These are phyloP conservation scores for Coprinopsis marcescibilis DNA, from an alignment of 768 basidiomycete species.

Conservation along the genomic window DNA sequence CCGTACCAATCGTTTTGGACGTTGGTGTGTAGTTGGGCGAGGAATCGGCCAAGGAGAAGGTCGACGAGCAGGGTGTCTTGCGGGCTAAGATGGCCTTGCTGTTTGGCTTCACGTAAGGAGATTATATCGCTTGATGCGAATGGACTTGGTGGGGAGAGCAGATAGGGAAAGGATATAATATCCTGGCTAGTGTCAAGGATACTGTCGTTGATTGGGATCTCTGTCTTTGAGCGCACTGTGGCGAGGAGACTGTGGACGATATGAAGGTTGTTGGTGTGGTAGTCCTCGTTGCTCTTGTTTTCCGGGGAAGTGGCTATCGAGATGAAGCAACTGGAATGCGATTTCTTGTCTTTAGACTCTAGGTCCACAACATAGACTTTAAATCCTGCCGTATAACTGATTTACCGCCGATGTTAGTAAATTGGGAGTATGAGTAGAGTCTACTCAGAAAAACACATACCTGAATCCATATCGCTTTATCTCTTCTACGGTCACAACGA, in stretches of 20 bases:
- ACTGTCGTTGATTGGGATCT: constrained; percentile 45
- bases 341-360: constrained; percentile 3
- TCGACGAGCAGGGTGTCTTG: constrained; percentile 44
- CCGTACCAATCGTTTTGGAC: constrained; percentile 81
- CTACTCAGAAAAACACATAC: constrained; percentile 5
- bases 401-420: background rate
- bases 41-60: constrained; percentile 52
- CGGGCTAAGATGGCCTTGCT: constrained; percentile 27
- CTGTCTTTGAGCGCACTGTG: constrained; percentile 37
- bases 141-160: constrained; percentile 42
- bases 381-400: constrained; percentile 16
- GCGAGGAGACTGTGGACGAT: constrained; percentile 34
- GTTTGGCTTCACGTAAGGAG: constrained; percentile 34
- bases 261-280: constrained; percentile 32
- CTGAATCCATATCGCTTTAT: constrained; percentile 22
- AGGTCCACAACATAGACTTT: constrained; percentile 22
- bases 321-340: constrained; percentile 22
- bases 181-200: constrained; percentile 43
- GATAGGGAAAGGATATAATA: constrained; percentile 43
- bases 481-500: constrained; percentile 13
- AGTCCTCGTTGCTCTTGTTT: constrained; percentile 11
- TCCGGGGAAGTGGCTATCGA: constrained; percentile 19
- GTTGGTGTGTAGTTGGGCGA: constrained; percentile 55
- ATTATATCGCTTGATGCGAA: constrained; percentile 30
- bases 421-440: background rate